These are phyloP conservation scores for Acephala macrosclerotiorum DNA, from an alignment of 2,329 filamentous ascomycete species.

Conservation along the genomic window DNA sequence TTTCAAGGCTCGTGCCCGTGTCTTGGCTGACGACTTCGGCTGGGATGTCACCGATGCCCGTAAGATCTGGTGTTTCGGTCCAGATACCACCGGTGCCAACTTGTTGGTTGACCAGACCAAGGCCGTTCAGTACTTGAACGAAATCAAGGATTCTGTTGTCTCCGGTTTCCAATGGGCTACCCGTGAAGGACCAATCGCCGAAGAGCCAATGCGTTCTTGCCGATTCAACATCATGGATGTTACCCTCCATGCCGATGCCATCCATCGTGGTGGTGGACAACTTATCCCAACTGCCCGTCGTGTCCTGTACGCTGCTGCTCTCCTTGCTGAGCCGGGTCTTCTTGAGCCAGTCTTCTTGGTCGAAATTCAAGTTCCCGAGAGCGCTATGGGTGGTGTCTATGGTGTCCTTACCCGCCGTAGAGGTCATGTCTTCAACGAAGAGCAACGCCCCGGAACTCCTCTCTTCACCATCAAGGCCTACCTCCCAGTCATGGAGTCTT, in stretches of 20 bases:
- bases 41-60: constrained; percentile 99
- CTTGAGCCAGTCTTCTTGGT: constrained; percentile 98
- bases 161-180: constrained; percentile 99
- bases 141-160: constrained; percentile 99
- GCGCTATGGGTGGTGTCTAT: constrained; percentile 99
- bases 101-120: constrained; percentile 99
- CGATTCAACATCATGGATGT: constrained; percentile 99
- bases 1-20: constrained; percentile 97
- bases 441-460: constrained; percentile 97
- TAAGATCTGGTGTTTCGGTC: constrained; percentile 99
- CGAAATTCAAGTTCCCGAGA: constrained; percentile 98
- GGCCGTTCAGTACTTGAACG: constrained; percentile 99
- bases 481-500: constrained; percentile 95
- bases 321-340: constrained; percentile 90
- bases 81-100: constrained; percentile 97
- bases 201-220: constrained; percentile 96
- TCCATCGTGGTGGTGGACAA: constrained; percentile 99
- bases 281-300: constrained; percentile 97
- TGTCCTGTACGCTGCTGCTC: constrained; percentile 92
- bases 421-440: constrained; percentile 99
- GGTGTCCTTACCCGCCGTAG: constrained; percentile 96
- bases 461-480: constrained; percentile 99
- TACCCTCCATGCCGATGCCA: constrained; percentile 98
- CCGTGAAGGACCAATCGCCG: constrained; percentile 94
- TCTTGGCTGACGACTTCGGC: constrained; percentile 94